Evolutionary conservation across 2,329 filamentous ascomycete species (phyloP).

Genomic region (Ophiostoma sp.): DNA sequence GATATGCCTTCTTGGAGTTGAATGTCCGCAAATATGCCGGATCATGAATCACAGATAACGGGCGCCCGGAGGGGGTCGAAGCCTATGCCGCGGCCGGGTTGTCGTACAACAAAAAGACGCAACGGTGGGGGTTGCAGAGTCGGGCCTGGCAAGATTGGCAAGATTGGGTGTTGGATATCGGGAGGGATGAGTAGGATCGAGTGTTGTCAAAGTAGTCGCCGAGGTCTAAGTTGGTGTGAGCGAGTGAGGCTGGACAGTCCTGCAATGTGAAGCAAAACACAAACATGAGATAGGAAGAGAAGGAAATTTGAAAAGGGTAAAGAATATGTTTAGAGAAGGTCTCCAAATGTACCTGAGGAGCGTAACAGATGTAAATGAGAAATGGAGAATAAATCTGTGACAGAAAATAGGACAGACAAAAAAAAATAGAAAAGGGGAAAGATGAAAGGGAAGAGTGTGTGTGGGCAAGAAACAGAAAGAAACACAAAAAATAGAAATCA

Average conservation of each 20-base stretch:
- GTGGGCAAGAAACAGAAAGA: slow-evolving; percentile 4
- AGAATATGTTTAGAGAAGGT: neutral
- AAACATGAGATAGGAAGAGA: slow-evolving; percentile 6
- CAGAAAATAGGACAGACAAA: neutral
- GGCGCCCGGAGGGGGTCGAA: neutral
- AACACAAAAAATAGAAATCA: neutral
- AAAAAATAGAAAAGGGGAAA: neutral
- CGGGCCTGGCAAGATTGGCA: neutral
- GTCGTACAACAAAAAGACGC: slow-evolving; percentile 18
- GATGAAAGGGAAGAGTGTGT: neutral
- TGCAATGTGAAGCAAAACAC: neutral
- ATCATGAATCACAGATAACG: neutral
- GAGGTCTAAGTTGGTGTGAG: neutral
- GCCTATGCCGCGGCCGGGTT: slow-evolving; percentile 16
- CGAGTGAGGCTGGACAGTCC: neutral
- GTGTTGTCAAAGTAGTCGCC: neutral
- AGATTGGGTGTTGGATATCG: neutral
- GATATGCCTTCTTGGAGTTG: neutral
- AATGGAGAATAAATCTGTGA: neutral
- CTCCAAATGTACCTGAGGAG: neutral
- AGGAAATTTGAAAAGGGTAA: neutral
- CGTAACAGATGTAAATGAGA: slow-evolving; percentile 2
- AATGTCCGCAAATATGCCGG: neutral
- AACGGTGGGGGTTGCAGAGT: slow-evolving; percentile 16
- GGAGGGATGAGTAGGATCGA: neutral